phyloP scores from a whole-genome alignment of 495 filamentous ascomycete species.

The Thermothielavioides terrestris region DNA sequence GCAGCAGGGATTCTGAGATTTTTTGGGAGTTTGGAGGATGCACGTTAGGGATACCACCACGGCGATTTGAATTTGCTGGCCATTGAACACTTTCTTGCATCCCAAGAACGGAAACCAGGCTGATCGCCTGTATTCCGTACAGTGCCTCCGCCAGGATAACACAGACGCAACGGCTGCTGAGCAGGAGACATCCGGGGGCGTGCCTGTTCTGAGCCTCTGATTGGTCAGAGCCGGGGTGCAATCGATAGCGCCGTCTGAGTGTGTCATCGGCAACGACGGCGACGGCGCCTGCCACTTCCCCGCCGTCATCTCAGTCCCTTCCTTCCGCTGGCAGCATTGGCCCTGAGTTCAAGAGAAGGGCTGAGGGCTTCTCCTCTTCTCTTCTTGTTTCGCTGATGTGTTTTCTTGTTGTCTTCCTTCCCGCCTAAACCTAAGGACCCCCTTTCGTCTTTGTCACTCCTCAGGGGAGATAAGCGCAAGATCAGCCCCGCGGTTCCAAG shows the following conservation, averaged over 20 bases:
- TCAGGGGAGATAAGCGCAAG: not conserved
- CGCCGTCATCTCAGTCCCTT: too few relatives aligned
- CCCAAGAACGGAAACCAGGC: too few relatives aligned
- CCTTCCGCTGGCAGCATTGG: not conserved
- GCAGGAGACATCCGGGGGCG: conserved; percentile 8
- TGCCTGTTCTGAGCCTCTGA: conserved; percentile 22
- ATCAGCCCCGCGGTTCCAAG: not conserved
- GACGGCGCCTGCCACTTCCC: not conserved
- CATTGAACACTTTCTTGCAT: not conserved
- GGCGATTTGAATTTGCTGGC: not conserved
- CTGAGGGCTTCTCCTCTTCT: not conserved
- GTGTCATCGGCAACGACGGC: conserved; percentile 21
- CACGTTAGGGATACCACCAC: not conserved
- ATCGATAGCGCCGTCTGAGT: conserved; percentile 6
- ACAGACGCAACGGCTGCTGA: not conserved
- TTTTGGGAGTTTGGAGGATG: not conserved
- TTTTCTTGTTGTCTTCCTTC: too few relatives aligned
- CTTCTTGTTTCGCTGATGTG: not conserved
- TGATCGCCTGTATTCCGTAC: too few relatives aligned
- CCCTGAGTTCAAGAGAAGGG: not conserved
- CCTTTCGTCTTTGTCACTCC: not conserved
- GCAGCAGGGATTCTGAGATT: too few relatives aligned
- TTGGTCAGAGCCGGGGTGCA: conserved; percentile 16
- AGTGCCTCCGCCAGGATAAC: too few relatives aligned
- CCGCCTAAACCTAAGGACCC: too few relatives aligned